These are phyloP conservation scores for Choanephora cucurbitarum DNA, from an alignment of 371 early-diverging fungal species.

Conservation along the genomic window DNA sequence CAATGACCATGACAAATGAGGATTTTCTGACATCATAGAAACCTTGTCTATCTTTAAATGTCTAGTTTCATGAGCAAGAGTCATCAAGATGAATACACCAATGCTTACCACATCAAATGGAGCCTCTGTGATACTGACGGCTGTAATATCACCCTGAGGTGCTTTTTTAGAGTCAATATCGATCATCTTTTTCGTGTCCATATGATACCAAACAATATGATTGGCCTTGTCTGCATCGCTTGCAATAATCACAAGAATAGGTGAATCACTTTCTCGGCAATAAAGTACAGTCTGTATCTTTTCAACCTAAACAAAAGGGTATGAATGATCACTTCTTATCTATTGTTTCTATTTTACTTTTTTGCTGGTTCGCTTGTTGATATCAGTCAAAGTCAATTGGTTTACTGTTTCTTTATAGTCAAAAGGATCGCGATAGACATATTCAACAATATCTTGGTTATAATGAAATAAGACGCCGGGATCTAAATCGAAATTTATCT, in stretches of 20 bases:
- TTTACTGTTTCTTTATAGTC: neutral
- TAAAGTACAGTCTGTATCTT: neutral
- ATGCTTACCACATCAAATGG: constrained; percentile 17
- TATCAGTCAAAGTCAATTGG: neutral
- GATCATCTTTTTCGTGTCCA: neutral
- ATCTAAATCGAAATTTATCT: constrained; percentile 8
- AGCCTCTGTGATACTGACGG: constrained; percentile 10
- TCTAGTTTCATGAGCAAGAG: neutral
- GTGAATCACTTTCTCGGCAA: constrained; percentile 3
- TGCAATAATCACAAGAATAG: constrained; percentile 9
- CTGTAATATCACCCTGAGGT: constrained; percentile 1
- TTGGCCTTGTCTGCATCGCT: constrained; percentile 1
- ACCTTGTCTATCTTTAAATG: constrained; percentile 2
- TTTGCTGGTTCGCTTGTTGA: neutral
- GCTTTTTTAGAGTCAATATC: neutral
- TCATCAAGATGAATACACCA: neutral
- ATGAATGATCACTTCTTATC: too few relatives aligned
- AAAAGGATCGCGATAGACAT: neutral
- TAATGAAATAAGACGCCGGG: constrained; percentile 5
- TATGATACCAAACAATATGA: constrained; percentile 10
- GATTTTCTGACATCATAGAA: neutral
- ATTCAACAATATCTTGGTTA: neutral
- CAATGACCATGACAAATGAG: neutral
- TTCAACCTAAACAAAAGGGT: constrained; percentile 1
- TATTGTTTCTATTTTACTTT: constrained; percentile 1